Evolutionary conservation across 805 yeast genomes (phyloP).

Genomic region (Metschnikowia hibisci): DNA sequence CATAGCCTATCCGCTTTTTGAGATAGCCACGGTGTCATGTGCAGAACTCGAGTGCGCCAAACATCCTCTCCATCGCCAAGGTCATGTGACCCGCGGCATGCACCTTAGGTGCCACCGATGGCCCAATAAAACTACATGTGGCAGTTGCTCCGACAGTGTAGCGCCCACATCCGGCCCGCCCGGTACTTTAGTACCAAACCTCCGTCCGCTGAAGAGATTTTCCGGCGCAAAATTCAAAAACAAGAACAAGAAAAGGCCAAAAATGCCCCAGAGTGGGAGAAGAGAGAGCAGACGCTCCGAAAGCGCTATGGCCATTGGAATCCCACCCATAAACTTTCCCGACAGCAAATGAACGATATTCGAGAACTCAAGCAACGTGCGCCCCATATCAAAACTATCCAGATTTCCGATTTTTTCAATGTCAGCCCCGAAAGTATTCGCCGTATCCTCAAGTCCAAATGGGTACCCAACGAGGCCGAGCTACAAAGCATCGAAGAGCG

Average conservation of each 20-base stretch:
- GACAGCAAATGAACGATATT: conserved; percentile 66
- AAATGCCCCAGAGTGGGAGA: conserved; percentile 54
- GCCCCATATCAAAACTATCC: conserved; percentile 60
- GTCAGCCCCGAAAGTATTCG: conserved; percentile 81
- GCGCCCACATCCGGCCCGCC: not conserved
- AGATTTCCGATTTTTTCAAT: conserved; percentile 59
- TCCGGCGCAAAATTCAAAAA: conserved; percentile 15
- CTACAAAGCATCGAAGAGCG: conserved; percentile 43
- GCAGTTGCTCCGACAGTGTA: conserved; percentile 1
- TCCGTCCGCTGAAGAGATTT: conserved; percentile 10
- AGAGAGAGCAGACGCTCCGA: conserved; percentile 58
- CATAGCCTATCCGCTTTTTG: conserved; percentile 3
- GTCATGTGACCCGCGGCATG: not conserved
- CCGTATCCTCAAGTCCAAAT: conserved; percentile 70
- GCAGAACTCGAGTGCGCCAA: conserved; percentile 4
- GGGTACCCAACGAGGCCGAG: conserved; percentile 66
- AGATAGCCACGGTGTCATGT: conserved; percentile 1
- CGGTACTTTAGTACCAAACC: conserved; percentile 2
- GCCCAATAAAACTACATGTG: not conserved
- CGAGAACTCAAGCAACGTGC: conserved; percentile 48
- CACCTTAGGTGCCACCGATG: not conserved
- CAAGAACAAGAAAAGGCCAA: conserved; percentile 40
- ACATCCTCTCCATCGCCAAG: too few species aligned
- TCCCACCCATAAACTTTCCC: conserved; percentile 62
- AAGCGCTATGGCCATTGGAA: conserved; percentile 67